These are phyloP conservation scores for Arctium minus DNA, from an alignment of 129 eudicot genomes.

Conservation along the genomic window DNA sequence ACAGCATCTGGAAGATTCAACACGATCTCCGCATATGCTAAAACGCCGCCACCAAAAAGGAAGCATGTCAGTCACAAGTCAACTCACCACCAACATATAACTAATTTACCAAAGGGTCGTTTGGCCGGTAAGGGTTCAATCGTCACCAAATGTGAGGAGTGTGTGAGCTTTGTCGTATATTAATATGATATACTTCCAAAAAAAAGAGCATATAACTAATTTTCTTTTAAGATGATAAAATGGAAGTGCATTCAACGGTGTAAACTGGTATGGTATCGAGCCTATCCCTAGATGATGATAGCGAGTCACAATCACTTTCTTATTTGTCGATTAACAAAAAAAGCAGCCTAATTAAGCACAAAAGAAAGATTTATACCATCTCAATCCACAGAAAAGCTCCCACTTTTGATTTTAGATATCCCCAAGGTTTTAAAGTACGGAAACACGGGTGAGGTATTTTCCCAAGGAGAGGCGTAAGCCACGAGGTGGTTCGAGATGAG, in stretches of 20 bases:
- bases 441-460: too few relatives aligned
- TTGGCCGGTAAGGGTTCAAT: too few relatives aligned
- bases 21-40: constrained; percentile 92
- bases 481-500: too few relatives aligned
- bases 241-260: neutral
- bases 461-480: too few relatives aligned
- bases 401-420: neutral
- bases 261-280: too few relatives aligned
- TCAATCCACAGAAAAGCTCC: neutral
- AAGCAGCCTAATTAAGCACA: neutral
- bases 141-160: too few relatives aligned
- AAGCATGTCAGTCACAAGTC: neutral
- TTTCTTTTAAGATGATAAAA: neutral
- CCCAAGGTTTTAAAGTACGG: too few relatives aligned
- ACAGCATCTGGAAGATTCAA: constrained; percentile 74
- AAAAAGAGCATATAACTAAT: neutral
- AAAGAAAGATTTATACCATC: neutral
- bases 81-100: neutral
- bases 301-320: neutral
- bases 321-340: neutral
- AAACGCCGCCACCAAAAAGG: neutral
- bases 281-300: too few relatives aligned
- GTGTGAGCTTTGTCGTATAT: too few relatives aligned
- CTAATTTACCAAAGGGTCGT: neutral
- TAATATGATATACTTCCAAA: too few relatives aligned